These are phyloP conservation scores for Diplodia seriata DNA, from an alignment of 2,329 filamentous ascomycete species.

Conservation along the genomic window DNA sequence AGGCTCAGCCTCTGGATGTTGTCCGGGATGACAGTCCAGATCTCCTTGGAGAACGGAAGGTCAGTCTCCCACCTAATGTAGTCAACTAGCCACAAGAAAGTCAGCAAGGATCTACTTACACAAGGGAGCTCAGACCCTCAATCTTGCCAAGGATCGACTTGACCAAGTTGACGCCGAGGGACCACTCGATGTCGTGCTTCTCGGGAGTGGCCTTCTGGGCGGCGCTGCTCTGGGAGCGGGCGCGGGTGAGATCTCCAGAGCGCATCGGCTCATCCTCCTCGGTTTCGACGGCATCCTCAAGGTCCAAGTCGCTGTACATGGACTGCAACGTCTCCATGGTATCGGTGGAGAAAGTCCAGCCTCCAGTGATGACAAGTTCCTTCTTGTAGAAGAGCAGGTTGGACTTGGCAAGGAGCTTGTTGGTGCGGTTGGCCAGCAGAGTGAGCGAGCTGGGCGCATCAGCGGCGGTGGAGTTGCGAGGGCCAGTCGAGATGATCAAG, in stretches of 20 bases:
- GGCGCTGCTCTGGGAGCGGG: slow-evolving; percentile 30
- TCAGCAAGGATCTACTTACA: slow-evolving; percentile 37
- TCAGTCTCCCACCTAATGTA: slow-evolving; percentile 41
- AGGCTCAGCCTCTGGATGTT: slow-evolving; percentile 42
- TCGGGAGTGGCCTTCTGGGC: slow-evolving; percentile 5
- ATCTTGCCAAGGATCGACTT: slow-evolving; percentile 38
- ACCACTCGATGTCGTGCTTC: slow-evolving; percentile 35
- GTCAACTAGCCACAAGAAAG: background rate
- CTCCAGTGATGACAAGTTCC: slow-evolving; percentile 42
- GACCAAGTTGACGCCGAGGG: slow-evolving; percentile 36
- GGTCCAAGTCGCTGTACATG: slow-evolving; percentile 24
- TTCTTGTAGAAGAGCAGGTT: slow-evolving; percentile 31
- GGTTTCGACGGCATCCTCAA: slow-evolving; percentile 11
- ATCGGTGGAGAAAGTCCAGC: slow-evolving; percentile 36
- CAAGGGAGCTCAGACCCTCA: slow-evolving; percentile 39
- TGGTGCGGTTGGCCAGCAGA: slow-evolving; percentile 31
- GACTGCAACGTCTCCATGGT: slow-evolving; percentile 11
- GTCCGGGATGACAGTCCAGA: slow-evolving; percentile 39
- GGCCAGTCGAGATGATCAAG: slow-evolving; percentile 16
- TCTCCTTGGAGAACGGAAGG: slow-evolving; percentile 39
- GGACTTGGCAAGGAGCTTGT: slow-evolving; percentile 34
- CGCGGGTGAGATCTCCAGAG: slow-evolving; percentile 12
- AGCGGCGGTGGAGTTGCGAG: background rate
- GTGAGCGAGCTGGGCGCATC: slow-evolving; percentile 7
- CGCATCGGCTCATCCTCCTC: slow-evolving; percentile 21